These are phyloP conservation scores for Blastocystis sp. DNA, from an alignment of 352 stramenopile genomes.

Conservation along the genomic window DNA sequence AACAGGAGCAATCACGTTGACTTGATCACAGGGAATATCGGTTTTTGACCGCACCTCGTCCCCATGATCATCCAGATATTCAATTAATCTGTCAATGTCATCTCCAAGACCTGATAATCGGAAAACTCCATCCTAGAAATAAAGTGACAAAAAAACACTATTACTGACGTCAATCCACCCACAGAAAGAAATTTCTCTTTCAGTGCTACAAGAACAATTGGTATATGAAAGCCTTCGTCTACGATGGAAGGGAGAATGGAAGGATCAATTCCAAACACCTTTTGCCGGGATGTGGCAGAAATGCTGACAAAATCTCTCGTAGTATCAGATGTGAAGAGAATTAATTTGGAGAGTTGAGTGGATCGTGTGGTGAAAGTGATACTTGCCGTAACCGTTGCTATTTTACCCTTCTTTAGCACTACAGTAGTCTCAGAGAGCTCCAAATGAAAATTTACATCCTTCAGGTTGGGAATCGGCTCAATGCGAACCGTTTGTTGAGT, in stretches of 20 bases:
- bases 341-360: slow-evolving; percentile 46
- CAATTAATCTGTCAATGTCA: slow-evolving; percentile 1
- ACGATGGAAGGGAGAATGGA: background rate
- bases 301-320: slow-evolving; percentile 39
- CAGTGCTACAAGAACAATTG: slow-evolving; percentile 7
- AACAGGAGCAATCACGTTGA: slow-evolving; percentile 1
- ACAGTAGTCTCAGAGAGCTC: background rate
- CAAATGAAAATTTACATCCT: slow-evolving; percentile 1
- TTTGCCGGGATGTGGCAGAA: slow-evolving; percentile 4
- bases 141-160: background rate
- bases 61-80: slow-evolving; percentile 5
- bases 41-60: background rate
- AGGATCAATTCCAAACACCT: slow-evolving; percentile 48
- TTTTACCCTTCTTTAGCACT: background rate
- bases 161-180: background rate
- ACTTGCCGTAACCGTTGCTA: background rate
- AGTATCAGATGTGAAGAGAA: background rate
- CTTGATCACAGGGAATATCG: background rate
- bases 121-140: slow-evolving; percentile 34
- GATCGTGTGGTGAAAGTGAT: slow-evolving; percentile 56
- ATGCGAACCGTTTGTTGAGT: background rate
- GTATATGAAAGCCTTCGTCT: background rate
- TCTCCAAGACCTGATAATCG: background rate
- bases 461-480: background rate
- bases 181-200: slow-evolving; percentile 7